Evolutionary conservation across 371 early-diverging fungal genomes (phyloP).

Genomic region (Phascolomyces articulosus): DNA sequence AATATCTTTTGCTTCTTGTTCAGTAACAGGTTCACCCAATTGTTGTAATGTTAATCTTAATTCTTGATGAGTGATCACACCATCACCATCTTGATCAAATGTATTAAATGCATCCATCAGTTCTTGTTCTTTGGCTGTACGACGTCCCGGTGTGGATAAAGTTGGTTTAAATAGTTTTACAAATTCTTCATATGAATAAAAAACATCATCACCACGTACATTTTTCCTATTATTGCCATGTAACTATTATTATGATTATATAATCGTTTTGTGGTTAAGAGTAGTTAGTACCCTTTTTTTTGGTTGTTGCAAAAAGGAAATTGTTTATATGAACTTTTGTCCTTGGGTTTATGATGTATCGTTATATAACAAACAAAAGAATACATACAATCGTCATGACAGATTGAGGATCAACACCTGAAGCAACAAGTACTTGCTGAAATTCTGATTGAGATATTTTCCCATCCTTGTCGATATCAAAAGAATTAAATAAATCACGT

Average conservation of each 20-base stretch:
- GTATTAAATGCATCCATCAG: constrained; percentile 43
- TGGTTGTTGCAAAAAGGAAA: no score
- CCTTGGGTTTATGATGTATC: no score
- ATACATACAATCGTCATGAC: constrained; percentile 26
- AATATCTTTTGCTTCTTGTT: constrained; percentile 36
- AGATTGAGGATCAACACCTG: constrained; percentile 20
- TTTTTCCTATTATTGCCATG: constrained; percentile 16
- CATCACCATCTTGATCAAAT: constrained; percentile 46
- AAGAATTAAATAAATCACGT: constrained; percentile 34
- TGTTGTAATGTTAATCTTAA: constrained; percentile 44
- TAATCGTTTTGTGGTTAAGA: not conserved
- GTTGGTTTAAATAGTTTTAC: constrained; percentile 43
- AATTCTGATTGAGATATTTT: constrained; percentile 33
- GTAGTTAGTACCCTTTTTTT: no score
- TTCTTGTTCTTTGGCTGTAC: constrained; percentile 35
- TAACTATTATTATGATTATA: not conserved
- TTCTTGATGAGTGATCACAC: constrained; percentile 37
- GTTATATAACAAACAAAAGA: not conserved
- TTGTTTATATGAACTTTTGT: no score
- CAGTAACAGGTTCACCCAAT: constrained; percentile 38
- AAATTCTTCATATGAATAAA: constrained; percentile 39
- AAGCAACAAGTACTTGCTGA: constrained; percentile 27
- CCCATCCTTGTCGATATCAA: constrained; percentile 43
- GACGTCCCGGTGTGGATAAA: constrained; percentile 30
- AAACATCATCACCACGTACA: not conserved